Evolutionary conservation across 2,329 filamentous ascomycete species (phyloP), one percentile per base, ranked within the genome.

Genomic region (Fusarium graminum): DNA sequence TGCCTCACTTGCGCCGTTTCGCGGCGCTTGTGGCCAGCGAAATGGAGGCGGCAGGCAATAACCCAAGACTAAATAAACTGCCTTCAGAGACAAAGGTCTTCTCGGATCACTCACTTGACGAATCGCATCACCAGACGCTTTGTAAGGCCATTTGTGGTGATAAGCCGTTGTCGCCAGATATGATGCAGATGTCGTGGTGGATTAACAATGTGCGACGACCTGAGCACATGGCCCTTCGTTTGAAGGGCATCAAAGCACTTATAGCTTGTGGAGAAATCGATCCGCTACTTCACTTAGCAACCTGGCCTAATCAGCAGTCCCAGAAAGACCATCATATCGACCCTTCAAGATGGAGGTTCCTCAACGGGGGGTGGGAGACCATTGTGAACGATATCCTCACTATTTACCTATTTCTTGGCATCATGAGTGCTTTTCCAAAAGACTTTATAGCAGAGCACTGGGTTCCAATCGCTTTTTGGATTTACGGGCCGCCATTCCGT

Each of bases 141-240:
- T 49, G 59, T 22, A 5, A 8, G 0, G 30, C 57, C 4, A 8
- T 62, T 0, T 19, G 3, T 1, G 17, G 26, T 0, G 12, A 11
- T 1, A 39, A 30, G 2, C 38, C 40, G 3, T 7, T 62, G 3
- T 42, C 42, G 7, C 59, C 57, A 8, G 39, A 41, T 2, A 47
- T 61, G 28, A 62, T 62, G 32, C 43, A 57, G 7, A 38, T 57
- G 11, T 11, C 32, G 2, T 61, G 57, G 8, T 62, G 57, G 59
- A 56, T 32, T 0, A 25, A 11, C 1, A 40, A 29, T 0, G n/a
- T 12, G 6, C 12, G 17, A 7, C 19, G 8, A 1, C n/a, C 17
- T 1, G 17, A 25, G 1, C n/a, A 55, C 2, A 41, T 34, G 16
- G 4, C 12, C 0, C 11, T 29, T 2, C 42, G 56, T 1, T 3